A percentile compares a stretch with the other conserved stretches of the same genome.
These are phyloP conservation scores for Chloranthus sessilifolius DNA, from an alignment of 164 flowering plant genomes.

Conservation along the genomic window DNA sequence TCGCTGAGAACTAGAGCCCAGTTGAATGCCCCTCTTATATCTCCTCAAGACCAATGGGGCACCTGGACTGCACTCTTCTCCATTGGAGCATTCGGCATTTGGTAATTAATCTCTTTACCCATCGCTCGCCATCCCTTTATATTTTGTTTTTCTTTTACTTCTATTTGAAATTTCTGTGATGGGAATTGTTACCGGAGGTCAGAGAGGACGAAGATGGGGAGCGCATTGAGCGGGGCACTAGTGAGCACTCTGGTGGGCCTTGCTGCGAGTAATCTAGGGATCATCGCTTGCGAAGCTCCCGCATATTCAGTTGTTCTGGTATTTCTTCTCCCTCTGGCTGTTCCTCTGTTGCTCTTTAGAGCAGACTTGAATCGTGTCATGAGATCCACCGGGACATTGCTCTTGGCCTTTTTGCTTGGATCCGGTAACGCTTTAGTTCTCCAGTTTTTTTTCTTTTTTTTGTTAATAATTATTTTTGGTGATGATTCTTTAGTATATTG, in stretches of 20 bases:
- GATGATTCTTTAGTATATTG: too few relatives aligned
- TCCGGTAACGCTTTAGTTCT: constrained; percentile 38
- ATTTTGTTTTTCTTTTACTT: background rate
- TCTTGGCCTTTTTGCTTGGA: constrained; percentile 74
- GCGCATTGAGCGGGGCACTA: constrained; percentile 63
- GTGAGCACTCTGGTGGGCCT: constrained; percentile 76
- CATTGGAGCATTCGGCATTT: constrained; percentile 75
- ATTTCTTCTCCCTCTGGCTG: constrained; percentile 67
- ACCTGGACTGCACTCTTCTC: constrained; percentile 84
- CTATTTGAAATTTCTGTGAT: background rate
- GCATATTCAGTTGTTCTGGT: constrained; percentile 58
- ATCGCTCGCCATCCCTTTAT: background rate
- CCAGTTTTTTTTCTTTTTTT: background rate
- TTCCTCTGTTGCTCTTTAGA: constrained; percentile 67
- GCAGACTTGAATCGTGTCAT: constrained; percentile 76
- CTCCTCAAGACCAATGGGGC: constrained; percentile 87
- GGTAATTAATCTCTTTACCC: constrained; percentile 30
- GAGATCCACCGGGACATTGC: constrained; percentile 69
- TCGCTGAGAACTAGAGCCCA: too few relatives aligned
- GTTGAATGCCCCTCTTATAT: constrained; percentile 68
- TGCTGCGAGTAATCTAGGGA: constrained; percentile 79
- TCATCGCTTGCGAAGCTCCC: constrained; percentile 54
- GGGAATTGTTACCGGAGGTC: constrained; percentile 43
- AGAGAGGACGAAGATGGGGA: constrained; percentile 77
- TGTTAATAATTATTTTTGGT: too few relatives aligned